Conservation (phyloP, 1,284 basidiomycete genomes). For the Cystobasidium sp. region DNA sequence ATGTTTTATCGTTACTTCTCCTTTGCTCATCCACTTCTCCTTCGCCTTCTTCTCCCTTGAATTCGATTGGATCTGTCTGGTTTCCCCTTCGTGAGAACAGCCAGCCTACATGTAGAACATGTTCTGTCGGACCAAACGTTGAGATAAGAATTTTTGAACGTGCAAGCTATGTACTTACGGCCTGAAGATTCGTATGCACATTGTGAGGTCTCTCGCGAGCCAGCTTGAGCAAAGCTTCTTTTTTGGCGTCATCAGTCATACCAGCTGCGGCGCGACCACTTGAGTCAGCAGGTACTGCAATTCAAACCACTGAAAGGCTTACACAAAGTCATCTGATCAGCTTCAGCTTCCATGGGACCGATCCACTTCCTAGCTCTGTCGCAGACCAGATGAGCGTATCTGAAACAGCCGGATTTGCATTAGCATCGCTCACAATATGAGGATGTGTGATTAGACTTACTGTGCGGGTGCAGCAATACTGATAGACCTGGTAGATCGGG, state of each 20-base stretch:
- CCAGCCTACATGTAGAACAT: conserved; percentile 11
- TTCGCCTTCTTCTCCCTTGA: not conserved
- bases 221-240: not conserved
- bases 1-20: not conserved
- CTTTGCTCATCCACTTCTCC: not conserved
- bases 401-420: not conserved
- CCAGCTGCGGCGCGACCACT: not conserved
- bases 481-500: conserved; percentile 32
- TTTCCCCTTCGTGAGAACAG: too few relatives aligned
- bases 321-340: conserved; percentile 10
- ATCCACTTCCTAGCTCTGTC: conserved; percentile 26
- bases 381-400: conserved; percentile 37
- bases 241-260: conserved; percentile 7
- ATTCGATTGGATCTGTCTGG: not conserved
- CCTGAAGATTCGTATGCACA: conserved; percentile 5
- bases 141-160: too few relatives aligned
- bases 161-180: not conserved
- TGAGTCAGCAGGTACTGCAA: not conserved
- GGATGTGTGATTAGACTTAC: not conserved
- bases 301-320: not conserved
- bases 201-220: not conserved
- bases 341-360: conserved; percentile 7
- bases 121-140: not conserved
- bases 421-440: too few relatives aligned
- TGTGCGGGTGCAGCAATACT: conserved; percentile 37